phyloP scores from a whole-genome alignment of 176 grass and related monocot species.

The Lolium rigidum region DNA sequence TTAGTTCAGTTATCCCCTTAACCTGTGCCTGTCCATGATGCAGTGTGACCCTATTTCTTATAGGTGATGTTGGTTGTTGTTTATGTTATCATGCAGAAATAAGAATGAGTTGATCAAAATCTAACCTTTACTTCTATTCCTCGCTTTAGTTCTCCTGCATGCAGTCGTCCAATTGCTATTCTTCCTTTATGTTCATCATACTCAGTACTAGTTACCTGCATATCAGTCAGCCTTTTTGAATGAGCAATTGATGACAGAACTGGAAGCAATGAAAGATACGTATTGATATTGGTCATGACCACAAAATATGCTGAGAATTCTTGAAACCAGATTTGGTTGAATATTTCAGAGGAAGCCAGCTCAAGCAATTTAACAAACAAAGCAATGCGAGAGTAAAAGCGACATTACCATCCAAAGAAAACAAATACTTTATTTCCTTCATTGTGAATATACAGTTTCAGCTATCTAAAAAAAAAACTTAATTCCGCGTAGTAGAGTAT shows the following conservation, averaged over 20 bases:
- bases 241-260: constrained; percentile 33
- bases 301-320: constrained; percentile 17
- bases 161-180: constrained; percentile 95
- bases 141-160: constrained; percentile 82
- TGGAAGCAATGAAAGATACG: constrained; percentile 18
- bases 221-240: constrained; percentile 30
- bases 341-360: constrained; percentile 16
- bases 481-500: constrained; percentile 13
- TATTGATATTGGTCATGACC: constrained; percentile 6
- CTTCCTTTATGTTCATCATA: constrained; percentile 99
- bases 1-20: constrained; percentile 2
- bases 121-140: constrained; percentile 94
- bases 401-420: not conserved
- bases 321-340: not conserved
- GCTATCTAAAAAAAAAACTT: constrained; percentile 4
- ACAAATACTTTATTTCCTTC: not conserved
- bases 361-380: constrained; percentile 12
- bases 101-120: constrained; percentile 38
- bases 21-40: constrained; percentile 18
- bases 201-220: constrained; percentile 91
- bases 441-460: constrained; percentile 23
- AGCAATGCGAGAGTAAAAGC: constrained; percentile 22
- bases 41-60: constrained; percentile 1
- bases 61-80: constrained; percentile 21
- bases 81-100: constrained; percentile 11